Conservation (phyloP, 805 yeast species). For the Ogataea pilisensis region DNA sequence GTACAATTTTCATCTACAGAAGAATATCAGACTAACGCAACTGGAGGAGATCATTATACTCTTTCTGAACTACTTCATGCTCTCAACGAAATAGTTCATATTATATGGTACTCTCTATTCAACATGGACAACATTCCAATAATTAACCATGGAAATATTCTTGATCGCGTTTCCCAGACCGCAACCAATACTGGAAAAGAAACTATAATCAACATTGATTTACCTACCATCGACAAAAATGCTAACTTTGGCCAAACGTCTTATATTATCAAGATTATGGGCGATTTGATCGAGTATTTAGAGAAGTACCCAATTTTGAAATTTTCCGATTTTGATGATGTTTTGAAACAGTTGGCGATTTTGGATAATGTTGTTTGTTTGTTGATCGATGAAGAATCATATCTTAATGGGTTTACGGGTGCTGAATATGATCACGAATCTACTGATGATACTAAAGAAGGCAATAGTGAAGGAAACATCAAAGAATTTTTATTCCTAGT, state of each 20-base stretch:
- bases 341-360: conserved; percentile 21
- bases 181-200: neutral
- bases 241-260: conserved; percentile 55
- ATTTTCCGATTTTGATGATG: conserved; percentile 20
- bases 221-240: conserved; percentile 13
- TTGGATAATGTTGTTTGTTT: conserved; percentile 30
- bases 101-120: conserved; percentile 59
- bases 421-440: conserved; percentile 3
- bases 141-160: conserved; percentile 24
- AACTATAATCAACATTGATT: conserved; percentile 4
- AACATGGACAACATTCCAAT: conserved; percentile 27
- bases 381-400: conserved; percentile 26
- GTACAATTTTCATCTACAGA: conserved; percentile 1
- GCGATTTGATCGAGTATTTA: conserved; percentile 61
- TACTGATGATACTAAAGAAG: neutral
- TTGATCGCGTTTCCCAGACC: neutral
- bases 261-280: conserved; percentile 58
- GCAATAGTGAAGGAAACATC: too few relatives aligned
- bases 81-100: conserved; percentile 43
- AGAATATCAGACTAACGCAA: neutral
- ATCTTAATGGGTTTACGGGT: conserved; percentile 25
- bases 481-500: conserved; percentile 12
- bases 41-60: conserved; percentile 9
- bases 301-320: conserved; percentile 32
- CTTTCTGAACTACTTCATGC: conserved; percentile 39